phyloP scores from a whole-genome alignment of 495 filamentous ascomycete species.

The Penicillium maclennaniae region DNA sequence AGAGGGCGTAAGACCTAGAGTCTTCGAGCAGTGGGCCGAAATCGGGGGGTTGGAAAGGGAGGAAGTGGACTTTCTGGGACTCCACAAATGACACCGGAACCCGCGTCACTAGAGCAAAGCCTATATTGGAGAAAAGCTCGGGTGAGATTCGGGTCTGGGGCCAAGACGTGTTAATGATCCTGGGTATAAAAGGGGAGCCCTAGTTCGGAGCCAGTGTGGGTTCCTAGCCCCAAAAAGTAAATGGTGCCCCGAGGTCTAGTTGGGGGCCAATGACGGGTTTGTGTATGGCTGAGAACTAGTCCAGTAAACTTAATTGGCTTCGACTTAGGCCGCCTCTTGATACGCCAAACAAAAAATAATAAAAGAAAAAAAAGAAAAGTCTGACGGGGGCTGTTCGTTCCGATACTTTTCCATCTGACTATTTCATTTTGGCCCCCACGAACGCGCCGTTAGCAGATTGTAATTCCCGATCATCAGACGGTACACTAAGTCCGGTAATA shows the following conservation, averaged over 20 bases:
- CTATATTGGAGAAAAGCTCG: slow-evolving; percentile 15
- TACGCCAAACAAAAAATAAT: slow-evolving; percentile 3
- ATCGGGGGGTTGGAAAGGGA: slow-evolving; percentile 1
- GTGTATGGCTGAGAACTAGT: slow-evolving; percentile 9
- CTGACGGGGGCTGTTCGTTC: slow-evolving; percentile 8
- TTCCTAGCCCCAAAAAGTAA: slow-evolving; percentile 19
- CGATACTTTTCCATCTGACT: slow-evolving; percentile 1
- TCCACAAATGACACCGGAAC: slow-evolving; percentile 21
- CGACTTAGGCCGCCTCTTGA: slow-evolving; percentile 8
- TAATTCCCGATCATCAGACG: background rate
- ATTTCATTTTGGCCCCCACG: slow-evolving; percentile 16
- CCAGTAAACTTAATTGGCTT: slow-evolving; percentile 13
- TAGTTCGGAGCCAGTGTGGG: slow-evolving; percentile 8
- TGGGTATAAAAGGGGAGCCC: slow-evolving; percentile 14
- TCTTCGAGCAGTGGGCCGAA: slow-evolving; percentile 20
- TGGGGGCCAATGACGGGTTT: slow-evolving; percentile 22
- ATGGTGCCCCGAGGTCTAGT: slow-evolving; percentile 12
- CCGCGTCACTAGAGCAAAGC: slow-evolving; percentile 13
- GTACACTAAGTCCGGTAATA: background rate
- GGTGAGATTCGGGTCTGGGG: slow-evolving; percentile 14
- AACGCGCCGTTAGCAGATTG: slow-evolving; percentile 18
- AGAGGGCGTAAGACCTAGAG: slow-evolving; percentile 14
- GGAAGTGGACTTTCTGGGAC: slow-evolving; percentile 7
- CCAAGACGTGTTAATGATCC: slow-evolving; percentile 24
- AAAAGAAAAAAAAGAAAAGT: slow-evolving; percentile 9